These are phyloP conservation scores for Aspergillus quadricinctus DNA, from an alignment of 2,329 filamentous ascomycete genomes.

Conservation along the genomic window DNA sequence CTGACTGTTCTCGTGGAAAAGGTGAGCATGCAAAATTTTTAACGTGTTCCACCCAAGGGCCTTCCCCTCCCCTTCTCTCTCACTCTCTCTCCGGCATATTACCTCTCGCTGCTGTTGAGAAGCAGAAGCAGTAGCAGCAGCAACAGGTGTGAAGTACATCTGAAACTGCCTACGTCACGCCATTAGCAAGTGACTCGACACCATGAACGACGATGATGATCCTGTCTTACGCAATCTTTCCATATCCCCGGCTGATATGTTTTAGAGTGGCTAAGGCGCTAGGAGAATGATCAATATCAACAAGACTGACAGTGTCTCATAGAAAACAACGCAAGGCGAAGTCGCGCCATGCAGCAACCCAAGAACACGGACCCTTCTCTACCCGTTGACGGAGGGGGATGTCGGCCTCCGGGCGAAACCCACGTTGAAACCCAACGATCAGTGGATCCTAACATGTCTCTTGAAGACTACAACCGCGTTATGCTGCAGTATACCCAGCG, in stretches of 20 bases:
- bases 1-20: neutral
- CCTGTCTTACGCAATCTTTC: neutral
- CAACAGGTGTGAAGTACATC: neutral
- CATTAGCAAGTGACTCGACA: neutral
- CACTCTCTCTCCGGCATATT: neutral
- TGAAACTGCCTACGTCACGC: neutral
- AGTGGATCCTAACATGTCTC: slow-evolving; percentile 22
- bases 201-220: neutral
- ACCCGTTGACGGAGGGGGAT: slow-evolving; percentile 14
- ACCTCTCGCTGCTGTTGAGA: neutral
- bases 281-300: neutral
- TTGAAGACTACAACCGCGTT: slow-evolving; percentile 37
- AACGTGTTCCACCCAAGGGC: neutral
- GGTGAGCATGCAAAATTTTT: slow-evolving; percentile 1
- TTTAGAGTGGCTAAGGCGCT: neutral
- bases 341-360: slow-evolving; percentile 15
- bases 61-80: too few species aligned
- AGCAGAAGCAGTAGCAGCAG: neutral
- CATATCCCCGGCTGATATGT: neutral
- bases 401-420: slow-evolving; percentile 12
- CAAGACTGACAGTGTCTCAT: neutral
- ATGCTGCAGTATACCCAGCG: slow-evolving; percentile 38
- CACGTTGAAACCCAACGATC: slow-evolving; percentile 16
- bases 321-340: slow-evolving; percentile 5
- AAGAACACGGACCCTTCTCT: slow-evolving; percentile 15